These are phyloP conservation scores for Naganishia friedmannii DNA, from an alignment of 768 basidiomycete genomes.

Conservation along the genomic window DNA sequence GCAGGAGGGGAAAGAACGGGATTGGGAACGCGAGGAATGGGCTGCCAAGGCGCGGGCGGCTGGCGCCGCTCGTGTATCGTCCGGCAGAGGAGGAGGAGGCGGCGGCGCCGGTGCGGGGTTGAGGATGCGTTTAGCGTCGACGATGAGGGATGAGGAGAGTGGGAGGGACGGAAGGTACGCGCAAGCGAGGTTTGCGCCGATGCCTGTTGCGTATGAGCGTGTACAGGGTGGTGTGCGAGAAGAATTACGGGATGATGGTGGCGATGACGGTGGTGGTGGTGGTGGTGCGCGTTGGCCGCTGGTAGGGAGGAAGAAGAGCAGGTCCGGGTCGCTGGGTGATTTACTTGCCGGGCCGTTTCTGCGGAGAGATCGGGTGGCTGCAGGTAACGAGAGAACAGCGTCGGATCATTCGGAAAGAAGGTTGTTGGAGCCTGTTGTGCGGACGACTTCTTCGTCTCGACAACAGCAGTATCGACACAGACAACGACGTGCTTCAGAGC, in stretches of 20 bases:
- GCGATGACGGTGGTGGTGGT: no score
- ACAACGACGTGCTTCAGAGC: constrained; percentile 4
- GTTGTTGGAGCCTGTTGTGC: no score
- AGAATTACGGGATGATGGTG: no score
- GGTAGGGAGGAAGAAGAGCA: background rate
- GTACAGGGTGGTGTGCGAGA: background rate
- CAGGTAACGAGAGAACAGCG: background rate
- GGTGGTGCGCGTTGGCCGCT: background rate
- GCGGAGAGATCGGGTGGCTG: background rate
- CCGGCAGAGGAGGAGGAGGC: background rate
- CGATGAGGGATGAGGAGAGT: background rate
- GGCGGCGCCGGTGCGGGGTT: background rate
- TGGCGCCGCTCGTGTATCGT: no score
- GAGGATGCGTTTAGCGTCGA: constrained; percentile 11
- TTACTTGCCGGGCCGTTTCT: background rate
- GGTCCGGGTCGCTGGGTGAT: background rate
- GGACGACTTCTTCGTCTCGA: background rate
- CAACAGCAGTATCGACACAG: background rate
- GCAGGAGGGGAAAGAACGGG: constrained; percentile 14
- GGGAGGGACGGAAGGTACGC: background rate
- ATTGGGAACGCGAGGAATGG: constrained; percentile 29
- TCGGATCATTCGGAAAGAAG: no score
- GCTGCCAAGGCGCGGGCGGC: constrained; percentile 11
- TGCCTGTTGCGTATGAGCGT: background rate
- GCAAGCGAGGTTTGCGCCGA: constrained; percentile 16